phyloP scores from a whole-genome alignment of 2,329 filamentous ascomycete genomes.

The Ascochyta clinopodiicola region DNA sequence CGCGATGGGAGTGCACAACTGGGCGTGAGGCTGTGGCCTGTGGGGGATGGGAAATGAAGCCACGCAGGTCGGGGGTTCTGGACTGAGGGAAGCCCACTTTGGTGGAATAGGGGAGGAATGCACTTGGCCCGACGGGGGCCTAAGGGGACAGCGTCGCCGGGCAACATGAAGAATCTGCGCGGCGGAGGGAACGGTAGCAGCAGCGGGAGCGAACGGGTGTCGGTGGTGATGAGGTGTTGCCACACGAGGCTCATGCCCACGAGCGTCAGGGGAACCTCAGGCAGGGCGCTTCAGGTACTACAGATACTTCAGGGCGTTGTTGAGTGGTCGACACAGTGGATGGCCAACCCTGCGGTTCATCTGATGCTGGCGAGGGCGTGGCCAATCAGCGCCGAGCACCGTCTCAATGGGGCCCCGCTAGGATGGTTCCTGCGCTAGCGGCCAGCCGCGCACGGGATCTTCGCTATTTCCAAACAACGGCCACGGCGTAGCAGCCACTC shows the following conservation, averaged over 20 bases:
- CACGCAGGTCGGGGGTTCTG: constrained; percentile 28
- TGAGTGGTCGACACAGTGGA: constrained; percentile 22
- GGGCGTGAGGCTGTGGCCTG: constrained; percentile 36
- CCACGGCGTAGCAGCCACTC: constrained; percentile 20
- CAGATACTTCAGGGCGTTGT: not conserved
- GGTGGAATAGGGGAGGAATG: constrained; percentile 22
- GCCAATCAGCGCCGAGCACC: constrained; percentile 25
- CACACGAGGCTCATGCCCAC: too few species aligned
- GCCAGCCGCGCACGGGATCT: constrained; percentile 8
- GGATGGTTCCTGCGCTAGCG: constrained; percentile 34
- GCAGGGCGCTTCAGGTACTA: constrained; percentile 19
- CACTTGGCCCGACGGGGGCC: constrained; percentile 11
- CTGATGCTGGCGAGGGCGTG: constrained; percentile 11
- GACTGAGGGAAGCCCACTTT: constrained; percentile 22
- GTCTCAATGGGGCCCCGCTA: not conserved
- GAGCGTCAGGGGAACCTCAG: too few species aligned
- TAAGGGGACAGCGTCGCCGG: constrained; percentile 8
- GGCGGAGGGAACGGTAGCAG: constrained; percentile 12
- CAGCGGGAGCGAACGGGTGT: not conserved
- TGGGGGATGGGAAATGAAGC: constrained; percentile 42
- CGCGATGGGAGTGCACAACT: constrained; percentile 33
- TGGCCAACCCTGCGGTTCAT: constrained; percentile 26
- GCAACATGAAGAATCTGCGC: constrained; percentile 17
- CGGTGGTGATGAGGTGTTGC: not conserved
- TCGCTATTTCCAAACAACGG: constrained; percentile 31